phyloP scores from a whole-genome alignment of 345 rosid species.

The Boechera stricta region DNA sequence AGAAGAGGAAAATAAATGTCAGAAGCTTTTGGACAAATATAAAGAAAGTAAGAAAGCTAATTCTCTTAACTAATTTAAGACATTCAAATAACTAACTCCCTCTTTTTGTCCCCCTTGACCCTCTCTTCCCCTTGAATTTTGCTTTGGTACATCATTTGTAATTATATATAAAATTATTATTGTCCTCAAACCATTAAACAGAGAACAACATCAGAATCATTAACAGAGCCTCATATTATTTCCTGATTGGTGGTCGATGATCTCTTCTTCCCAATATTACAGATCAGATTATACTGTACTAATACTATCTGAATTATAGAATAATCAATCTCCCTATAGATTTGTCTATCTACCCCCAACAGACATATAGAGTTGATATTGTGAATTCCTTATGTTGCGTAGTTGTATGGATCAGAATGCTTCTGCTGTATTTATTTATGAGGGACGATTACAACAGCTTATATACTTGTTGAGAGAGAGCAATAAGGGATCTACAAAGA shows the following conservation, averaged over 20 bases:
- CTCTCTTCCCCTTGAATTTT: conserved; percentile 34
- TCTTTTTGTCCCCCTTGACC: conserved; percentile 33
- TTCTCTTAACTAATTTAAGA: conserved; percentile 38
- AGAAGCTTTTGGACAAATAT: not conserved
- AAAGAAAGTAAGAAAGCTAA: conserved; percentile 22
- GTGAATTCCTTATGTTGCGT: not conserved
- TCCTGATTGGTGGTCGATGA: conserved; percentile 3
- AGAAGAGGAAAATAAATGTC: not conserved
- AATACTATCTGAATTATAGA: not conserved
- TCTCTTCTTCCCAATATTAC: conserved; percentile 6
- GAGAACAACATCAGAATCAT: conserved; percentile 3
- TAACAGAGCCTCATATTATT: not conserved
- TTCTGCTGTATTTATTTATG: not conserved
- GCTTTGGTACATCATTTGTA: conserved; percentile 6
- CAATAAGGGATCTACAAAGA: not conserved
- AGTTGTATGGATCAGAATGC: not conserved
- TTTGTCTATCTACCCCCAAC: not conserved
- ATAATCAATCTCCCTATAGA: not conserved
- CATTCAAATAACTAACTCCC: conserved; percentile 32
- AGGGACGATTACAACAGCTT: not conserved
- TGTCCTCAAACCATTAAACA: not conserved
- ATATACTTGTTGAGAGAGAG: not conserved
- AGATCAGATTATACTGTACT: conserved; percentile 5
- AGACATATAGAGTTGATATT: not conserved
- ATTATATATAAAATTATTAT: not conserved